phyloP scores from a whole-genome alignment of 805 yeast species.

The Saccharomycopsis amapae region DNA sequence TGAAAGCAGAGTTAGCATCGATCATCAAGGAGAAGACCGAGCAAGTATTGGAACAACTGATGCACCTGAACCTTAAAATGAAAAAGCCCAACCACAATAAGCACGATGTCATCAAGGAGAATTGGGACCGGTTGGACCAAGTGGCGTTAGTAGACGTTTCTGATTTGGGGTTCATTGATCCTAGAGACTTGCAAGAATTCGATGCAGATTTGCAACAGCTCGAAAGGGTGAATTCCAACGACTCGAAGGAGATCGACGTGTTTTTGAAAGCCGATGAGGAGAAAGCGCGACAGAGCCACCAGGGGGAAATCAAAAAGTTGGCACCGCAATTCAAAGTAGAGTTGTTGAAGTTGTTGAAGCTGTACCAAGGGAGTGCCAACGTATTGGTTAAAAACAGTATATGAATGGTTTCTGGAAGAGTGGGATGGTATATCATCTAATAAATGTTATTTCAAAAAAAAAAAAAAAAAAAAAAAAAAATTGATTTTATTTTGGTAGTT shows the following conservation, averaged over 20 bases:
- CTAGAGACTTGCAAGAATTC: slow-evolving; percentile 11
- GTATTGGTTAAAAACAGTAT: too few relatives aligned
- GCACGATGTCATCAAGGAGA: slow-evolving; percentile 31
- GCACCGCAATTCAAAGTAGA: slow-evolving; percentile 4
- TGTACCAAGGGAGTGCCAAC: too few relatives aligned
- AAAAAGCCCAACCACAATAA: slow-evolving; percentile 23
- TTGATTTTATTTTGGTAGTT: too few relatives aligned
- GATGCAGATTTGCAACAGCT: slow-evolving; percentile 8
- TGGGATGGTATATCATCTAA: too few relatives aligned
- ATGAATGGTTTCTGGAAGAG: too few relatives aligned
- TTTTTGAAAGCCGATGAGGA: neutral
- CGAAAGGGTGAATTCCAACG: slow-evolving; percentile 5
- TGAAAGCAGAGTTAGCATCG: slow-evolving; percentile 34
- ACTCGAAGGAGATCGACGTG: neutral
- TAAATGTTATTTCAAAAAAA: too few relatives aligned
- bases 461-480: too few relatives aligned
- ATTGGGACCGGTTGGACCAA: slow-evolving; percentile 39
- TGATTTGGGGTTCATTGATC: slow-evolving; percentile 29
- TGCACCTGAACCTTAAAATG: slow-evolving; percentile 25
- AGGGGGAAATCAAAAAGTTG: slow-evolving; percentile 2
- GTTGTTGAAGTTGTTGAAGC: neutral
- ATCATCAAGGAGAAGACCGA: slow-evolving; percentile 35
- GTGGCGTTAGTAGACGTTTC: slow-evolving; percentile 35
- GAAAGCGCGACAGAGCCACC: neutral
- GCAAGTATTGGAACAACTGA: slow-evolving; percentile 26